Conservation (phyloP, 2,329 filamentous ascomycete genomes). For the Blastomyces parvus region DNA sequence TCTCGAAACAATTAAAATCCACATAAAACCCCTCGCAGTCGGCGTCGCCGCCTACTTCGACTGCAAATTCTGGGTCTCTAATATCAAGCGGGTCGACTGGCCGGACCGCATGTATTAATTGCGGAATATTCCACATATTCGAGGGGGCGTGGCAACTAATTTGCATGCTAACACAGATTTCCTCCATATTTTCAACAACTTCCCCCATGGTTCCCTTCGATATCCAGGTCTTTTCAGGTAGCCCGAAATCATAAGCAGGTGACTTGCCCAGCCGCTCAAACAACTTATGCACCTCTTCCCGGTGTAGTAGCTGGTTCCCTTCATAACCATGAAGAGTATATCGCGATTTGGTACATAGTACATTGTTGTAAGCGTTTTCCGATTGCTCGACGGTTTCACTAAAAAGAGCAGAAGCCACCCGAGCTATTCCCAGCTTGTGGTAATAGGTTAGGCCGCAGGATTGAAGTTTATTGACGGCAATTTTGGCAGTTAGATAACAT, state of each 20-base stretch:
- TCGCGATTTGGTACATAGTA: conserved; percentile 4
- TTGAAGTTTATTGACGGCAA: background rate
- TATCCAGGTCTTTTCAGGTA: background rate
- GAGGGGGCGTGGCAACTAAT: background rate
- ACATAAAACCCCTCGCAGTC: conserved; percentile 3
- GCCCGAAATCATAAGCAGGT: background rate
- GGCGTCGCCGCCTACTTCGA: conserved; percentile 3
- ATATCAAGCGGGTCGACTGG: background rate
- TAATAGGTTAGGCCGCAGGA: background rate
- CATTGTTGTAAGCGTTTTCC: background rate
- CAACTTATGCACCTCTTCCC: background rate
- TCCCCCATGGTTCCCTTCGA: background rate
- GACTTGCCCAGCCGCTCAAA: background rate
- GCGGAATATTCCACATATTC: conserved; percentile 2
- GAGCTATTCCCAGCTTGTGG: background rate
- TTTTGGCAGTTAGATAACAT: background rate
- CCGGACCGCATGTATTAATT: conserved; percentile 5
- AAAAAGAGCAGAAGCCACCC: conserved; percentile 2
- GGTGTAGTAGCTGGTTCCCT: background rate
- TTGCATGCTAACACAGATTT: background rate
- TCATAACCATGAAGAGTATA: background rate
- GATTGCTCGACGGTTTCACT: background rate
- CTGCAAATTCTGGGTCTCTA: background rate
- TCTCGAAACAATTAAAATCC: background rate
- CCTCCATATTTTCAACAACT: background rate